phyloP scores from a whole-genome alignment of 208 protist genomes.

The Trypanosoma grayi region DNA sequence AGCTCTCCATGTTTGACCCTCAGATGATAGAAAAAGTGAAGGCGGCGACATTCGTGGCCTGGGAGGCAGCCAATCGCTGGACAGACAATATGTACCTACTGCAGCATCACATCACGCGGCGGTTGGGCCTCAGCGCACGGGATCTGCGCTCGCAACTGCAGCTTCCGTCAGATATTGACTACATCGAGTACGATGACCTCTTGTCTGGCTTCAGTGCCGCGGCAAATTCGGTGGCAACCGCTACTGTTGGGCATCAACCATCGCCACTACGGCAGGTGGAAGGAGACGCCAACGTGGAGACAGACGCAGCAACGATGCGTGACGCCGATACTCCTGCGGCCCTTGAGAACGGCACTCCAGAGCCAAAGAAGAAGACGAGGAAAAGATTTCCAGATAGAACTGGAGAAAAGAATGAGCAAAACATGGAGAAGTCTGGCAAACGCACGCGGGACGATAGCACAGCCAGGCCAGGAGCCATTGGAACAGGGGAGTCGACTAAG shows the following conservation, averaged over 20 bases:
- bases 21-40: slow-evolving; percentile 29
- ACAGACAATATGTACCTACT: slow-evolving; percentile 78
- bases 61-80: slow-evolving; percentile 74
- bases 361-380: no score
- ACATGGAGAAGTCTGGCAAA: no score
- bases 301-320: no score
- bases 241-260: background rate
- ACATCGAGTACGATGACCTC: slow-evolving; percentile 34
- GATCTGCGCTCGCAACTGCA: slow-evolving; percentile 46
- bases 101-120: slow-evolving; percentile 44
- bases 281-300: no score
- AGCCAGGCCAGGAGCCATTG: no score
- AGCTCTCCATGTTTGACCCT: slow-evolving; percentile 30
- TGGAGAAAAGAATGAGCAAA: no score
- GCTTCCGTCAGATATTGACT: slow-evolving; percentile 49
- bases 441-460: no score
- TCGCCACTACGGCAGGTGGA: background rate
- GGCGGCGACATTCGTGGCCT: slow-evolving; percentile 25
- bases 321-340: no score
- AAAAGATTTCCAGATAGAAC: no score
- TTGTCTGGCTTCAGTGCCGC: background rate
- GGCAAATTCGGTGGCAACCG: background rate
- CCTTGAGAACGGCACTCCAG: no score
- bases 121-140: slow-evolving; percentile 28
- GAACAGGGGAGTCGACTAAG: no score